Percentiles rank a stretch among this genome's conserved stretches.
Conservation (phyloP, 2,329 filamentous ascomycete genomes). For the Colletotrichum viniferum region DNA sequence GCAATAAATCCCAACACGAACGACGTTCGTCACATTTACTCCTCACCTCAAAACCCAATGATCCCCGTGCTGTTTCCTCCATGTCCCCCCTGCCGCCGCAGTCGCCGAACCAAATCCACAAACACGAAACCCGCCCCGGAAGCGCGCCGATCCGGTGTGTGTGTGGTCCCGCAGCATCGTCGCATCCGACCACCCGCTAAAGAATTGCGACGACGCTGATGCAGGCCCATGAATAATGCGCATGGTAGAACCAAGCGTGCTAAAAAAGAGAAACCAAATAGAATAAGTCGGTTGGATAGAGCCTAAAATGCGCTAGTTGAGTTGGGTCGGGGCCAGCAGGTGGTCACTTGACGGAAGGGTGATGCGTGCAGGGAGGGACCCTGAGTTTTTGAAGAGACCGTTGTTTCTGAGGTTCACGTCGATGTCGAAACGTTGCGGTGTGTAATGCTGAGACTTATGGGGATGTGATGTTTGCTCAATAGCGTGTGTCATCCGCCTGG, state of each 20-base stretch:
- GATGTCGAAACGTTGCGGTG: not conserved
- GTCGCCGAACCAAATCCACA: not conserved
- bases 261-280: not conserved
- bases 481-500: not conserved
- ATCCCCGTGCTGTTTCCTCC: not conserved
- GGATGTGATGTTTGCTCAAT: not conserved
- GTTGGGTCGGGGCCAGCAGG: not conserved
- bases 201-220: not conserved
- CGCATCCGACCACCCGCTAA: slow-evolving; percentile 3
- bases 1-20: accelerated
- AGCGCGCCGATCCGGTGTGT: slow-evolving; percentile 5
- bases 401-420: not conserved
- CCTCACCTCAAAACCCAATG: not conserved
- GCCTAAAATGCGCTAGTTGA: not conserved
- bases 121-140: slow-evolving; percentile 9
- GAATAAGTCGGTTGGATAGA: not conserved
- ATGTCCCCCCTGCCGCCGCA: not conserved
- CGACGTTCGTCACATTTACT: not conserved
- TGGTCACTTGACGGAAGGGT: not conserved
- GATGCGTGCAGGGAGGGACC: not conserved
- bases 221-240: slow-evolving; percentile 8
- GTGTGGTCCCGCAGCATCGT: not conserved
- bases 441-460: not conserved
- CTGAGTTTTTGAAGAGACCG: not conserved
- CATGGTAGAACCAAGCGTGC: not conserved